Evolutionary conservation across 2,329 filamentous ascomycete genomes (phyloP), one percentile per base, ranked within the genome.

Genomic region (Aspergillus chevalieri): DNA sequence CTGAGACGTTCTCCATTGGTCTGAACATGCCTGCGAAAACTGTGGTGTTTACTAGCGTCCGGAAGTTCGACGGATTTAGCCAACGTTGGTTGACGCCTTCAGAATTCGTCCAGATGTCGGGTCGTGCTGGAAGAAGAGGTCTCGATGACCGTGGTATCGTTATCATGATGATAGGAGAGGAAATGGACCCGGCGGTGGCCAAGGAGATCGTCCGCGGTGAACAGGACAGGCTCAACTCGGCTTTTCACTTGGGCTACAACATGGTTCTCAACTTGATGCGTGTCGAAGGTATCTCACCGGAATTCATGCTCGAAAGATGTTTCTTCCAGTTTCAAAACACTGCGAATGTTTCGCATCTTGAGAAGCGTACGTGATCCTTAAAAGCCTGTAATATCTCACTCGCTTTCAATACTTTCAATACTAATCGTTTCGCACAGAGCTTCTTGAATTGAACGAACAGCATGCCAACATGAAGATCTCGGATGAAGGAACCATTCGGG

Each of bases 1-100:
- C 93, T 0, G 94, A 98, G 69, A 98, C 93, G 1, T 98, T 98
- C 73, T 97, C 93, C 3, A 98, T 98, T 57, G 93, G 93, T 52
- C 74, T 98, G 51, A 98, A 98, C 77, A 97, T 98, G 93, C 93
- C 93, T 57, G 93, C 93, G 22, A 96, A 96, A 76, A 98, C 93
- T 1, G 93, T 98, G 1, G 91, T 98, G n/a, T 98, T 98, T 69
- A 96, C 93, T 0, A 91, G 87, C 58, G 90, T 98, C 8, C 87
- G 87, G 47, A 98, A 98, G 66, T 98, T 91, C 65, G 93, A 98
- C 65, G 94, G 94, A 50, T 79, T 84, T 6, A 78, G 81, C 51
- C 81, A 83, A 60, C 82, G 92, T 55, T 94, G 91, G 71, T 80
- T 97, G 17, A 96, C 91, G 0, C 89, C 90, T 1, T 95, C 89